Conservation (phyloP, 345 rosid genomes). For the Hypericum perforatum region DNA sequence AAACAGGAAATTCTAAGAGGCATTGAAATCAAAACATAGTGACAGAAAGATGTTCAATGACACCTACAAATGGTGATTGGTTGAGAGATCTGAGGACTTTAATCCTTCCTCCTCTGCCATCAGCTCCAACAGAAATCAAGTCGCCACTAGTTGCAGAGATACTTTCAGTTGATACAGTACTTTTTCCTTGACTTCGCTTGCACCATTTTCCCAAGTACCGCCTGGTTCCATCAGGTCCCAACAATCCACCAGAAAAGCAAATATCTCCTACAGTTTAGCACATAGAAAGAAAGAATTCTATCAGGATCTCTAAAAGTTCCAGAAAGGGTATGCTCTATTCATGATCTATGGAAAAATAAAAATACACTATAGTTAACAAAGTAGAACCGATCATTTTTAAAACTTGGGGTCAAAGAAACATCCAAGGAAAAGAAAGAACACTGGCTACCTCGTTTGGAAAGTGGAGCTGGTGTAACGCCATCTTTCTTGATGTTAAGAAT, state of each 20-base stretch:
- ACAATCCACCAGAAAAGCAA: constrained; percentile 62
- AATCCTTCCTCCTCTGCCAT: constrained; percentile 86
- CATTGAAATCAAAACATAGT: constrained; percentile 1
- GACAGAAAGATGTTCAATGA: constrained; percentile 1
- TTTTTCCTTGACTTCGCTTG: constrained; percentile 47
- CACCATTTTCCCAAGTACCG: constrained; percentile 80
- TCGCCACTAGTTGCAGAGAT: constrained; percentile 32
- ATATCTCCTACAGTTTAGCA: constrained; percentile 33
- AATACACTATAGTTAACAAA: not conserved
- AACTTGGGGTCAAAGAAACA: no score
- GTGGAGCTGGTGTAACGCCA: constrained; percentile 16
- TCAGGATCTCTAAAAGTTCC: not conserved
- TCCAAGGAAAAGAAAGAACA: no score
- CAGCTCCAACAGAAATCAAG: constrained; percentile 71
- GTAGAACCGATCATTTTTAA: not conserved
- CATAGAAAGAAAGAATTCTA: not conserved
- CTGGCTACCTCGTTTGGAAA: constrained; percentile 42
- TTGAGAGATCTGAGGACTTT: constrained; percentile 59
- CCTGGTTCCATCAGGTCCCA: constrained; percentile 63
- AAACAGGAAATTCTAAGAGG: not conserved
- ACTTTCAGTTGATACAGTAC: constrained; percentile 17
- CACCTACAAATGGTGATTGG: constrained; percentile 43
- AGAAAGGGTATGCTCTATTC: not conserved
- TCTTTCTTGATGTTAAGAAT: constrained; percentile 48
- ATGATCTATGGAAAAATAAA: not conserved